Base-by-base conservation (phyloP, 139 green algal genomes). In the Ettlia oleoabundans region DNA sequence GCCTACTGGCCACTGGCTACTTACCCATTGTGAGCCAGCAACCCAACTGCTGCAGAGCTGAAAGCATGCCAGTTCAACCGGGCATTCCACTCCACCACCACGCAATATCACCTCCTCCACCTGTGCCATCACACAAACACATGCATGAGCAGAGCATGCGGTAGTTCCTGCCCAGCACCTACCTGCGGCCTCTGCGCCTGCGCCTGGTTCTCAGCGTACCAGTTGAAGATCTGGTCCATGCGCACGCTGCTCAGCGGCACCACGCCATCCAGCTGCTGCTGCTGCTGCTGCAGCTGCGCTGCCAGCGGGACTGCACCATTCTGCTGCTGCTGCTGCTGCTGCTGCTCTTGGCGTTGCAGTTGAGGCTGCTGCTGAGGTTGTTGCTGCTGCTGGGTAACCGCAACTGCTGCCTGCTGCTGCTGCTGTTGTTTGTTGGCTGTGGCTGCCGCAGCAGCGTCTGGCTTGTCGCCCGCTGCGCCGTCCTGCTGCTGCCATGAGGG, bases 401-500 rank as follows among this genome's bases (percentile, higher is more conserved):
- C 19, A 3, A 15, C 47, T 58, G 55, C 55, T n/a, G 55, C 18
- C 55, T 43, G 35, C 35, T 51, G 64, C 13, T 10, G 13, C 47
- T 10, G 13, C 47, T 58, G 47, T 15, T 58, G 10, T 10, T 15
- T 15, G 15, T 10, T 15, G 47, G 47, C 47, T 10, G 47, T 15
- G 15, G 35, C 64, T 43, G 19, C 66, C 43, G 28, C 28, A 2
- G 72, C 72, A 38, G 72, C 72, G 21, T 42, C 47, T 30, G 65
- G 37, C 47, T 58, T 58, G 38, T 42, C 42, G 28, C n/a, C 68
- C n/a, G 30, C 43, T 35, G 52, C 38, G 19, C n/a, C 21, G 21
- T 38, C n/a, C 33, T 79, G 72, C 71, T 79, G 72, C 72, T 79
- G 72, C 72, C 72, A 79, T 10, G 72, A 79, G 21, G 51, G 51